Conservation (phyloP, 306 rosid genomes). For the Sophora flavescens region DNA sequence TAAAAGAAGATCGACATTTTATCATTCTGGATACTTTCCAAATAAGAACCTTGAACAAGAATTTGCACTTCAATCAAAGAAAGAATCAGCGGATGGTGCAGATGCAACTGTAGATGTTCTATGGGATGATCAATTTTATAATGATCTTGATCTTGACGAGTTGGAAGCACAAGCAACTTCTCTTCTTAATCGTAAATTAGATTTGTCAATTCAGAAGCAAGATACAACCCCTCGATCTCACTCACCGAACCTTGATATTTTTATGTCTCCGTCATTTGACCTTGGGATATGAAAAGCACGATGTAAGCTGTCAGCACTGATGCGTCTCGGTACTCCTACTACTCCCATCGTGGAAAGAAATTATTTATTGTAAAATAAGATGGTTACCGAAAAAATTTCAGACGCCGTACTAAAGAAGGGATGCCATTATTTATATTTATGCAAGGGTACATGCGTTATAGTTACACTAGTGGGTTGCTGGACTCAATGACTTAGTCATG, state of each 20-base stretch:
- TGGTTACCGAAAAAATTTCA: not conserved
- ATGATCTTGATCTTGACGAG: slow-evolving; percentile 78
- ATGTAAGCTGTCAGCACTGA: slow-evolving; percentile 6
- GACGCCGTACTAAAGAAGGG: not conserved
- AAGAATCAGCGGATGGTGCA: slow-evolving; percentile 45
- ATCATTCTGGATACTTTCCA: slow-evolving; percentile 61
- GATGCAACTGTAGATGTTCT: slow-evolving; percentile 48
- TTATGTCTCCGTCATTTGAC: slow-evolving; percentile 79
- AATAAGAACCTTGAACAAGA: slow-evolving; percentile 66
- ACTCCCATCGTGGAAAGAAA: slow-evolving; percentile 17
- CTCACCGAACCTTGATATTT: slow-evolving; percentile 37
- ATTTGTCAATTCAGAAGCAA: slow-evolving; percentile 52
- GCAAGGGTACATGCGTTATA: not conserved
- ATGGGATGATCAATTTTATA: slow-evolving; percentile 74
- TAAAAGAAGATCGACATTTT: slow-evolving; percentile 65
- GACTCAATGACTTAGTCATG: too few species aligned
- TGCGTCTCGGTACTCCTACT: not conserved
- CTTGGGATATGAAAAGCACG: slow-evolving; percentile 71
- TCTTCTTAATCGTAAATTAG: slow-evolving; percentile 69
- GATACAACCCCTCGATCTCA: slow-evolving; percentile 49
- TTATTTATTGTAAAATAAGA: not conserved
- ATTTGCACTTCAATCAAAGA: slow-evolving; percentile 61
- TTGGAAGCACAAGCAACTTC: slow-evolving; percentile 82
- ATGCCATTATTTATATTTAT: slow-evolving; percentile 19
- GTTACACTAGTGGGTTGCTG: not conserved